Base-by-base conservation (phyloP, 805 yeast species). In the Hanseniaspora clermontiae region DNA sequence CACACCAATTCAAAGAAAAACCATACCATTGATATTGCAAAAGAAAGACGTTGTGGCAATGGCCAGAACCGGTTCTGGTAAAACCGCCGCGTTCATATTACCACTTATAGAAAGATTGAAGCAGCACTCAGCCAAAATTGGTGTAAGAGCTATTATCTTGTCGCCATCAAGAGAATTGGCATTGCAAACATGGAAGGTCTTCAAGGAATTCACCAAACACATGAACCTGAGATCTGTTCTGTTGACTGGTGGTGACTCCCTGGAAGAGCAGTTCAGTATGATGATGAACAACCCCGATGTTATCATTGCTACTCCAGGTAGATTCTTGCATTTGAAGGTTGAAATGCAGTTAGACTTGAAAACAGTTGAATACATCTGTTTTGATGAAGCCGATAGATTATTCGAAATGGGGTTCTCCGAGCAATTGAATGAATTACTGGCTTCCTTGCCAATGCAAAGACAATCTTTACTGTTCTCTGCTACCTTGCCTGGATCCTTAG, bases 51-150 rank as follows among this genome's bases (percentile, higher is more conserved):
- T 93, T 43, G 98, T 93, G 15, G 99, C 97, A 66, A 93, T 93
- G 99, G 99, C 99, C 15, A 79, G 99, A 66, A 93, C 99, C 0
- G 99, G 99, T 64, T 87, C 96, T 29, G 99, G 99, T 76, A 93
- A 93, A 67, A 93, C 99, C 0, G 98, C 98, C 9, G 97, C 98
- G 0, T 93, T 93, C 67, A 78, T 87, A 20, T 72, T 93, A 55
- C 99, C 99, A 3, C 76, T 93, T 74, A 76, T 93, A 61, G 97
- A 93, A 63, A 83, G 79, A 65, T 75, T 91, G 62, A 87, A 87
- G 68, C 70, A 81, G 1, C 97, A 91, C 67, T 80, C 86, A 46
- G 89, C 95, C 34, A 85, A 81, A 66, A 84, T 86, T 46, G 98
- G 98, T 60, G 83, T 83, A 1, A 77, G 98, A 62, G 96, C 96